Evolutionary conservation across 306 rosid genomes (phyloP).

Genomic region (Erythrophleum fordii): DNA sequence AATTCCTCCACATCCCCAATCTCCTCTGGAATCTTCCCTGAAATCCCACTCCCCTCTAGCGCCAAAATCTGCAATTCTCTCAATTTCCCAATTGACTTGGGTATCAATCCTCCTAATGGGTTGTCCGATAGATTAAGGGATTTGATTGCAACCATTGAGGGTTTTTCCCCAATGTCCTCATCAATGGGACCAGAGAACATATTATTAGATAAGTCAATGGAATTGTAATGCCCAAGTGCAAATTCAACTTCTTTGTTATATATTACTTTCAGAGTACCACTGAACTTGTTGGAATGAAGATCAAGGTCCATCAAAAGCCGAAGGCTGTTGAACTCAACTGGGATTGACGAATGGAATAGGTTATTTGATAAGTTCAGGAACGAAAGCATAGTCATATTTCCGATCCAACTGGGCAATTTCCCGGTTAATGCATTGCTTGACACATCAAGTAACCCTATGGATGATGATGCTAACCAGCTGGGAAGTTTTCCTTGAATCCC

Average conservation of each 20-base stretch:
- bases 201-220: constrained; percentile 29
- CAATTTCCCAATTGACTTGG: constrained; percentile 53
- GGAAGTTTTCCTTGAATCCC: constrained; percentile 60
- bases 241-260: constrained; percentile 41
- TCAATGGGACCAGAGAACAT: constrained; percentile 34
- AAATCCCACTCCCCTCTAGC: constrained; percentile 39
- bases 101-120: constrained; percentile 49
- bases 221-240: constrained; percentile 42
- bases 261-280: constrained; percentile 43
- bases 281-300: constrained; percentile 48
- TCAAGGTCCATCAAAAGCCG: constrained; percentile 33
- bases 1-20: constrained; percentile 44
- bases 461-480: constrained; percentile 55
- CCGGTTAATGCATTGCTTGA: constrained; percentile 48
- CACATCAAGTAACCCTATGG: constrained; percentile 56
- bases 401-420: constrained; percentile 57
- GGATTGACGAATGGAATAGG: constrained; percentile 55
- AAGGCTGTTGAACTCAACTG: constrained; percentile 45
- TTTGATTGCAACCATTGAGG: constrained; percentile 48
- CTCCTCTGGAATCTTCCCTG: constrained; percentile 51
- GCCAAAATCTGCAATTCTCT: constrained; percentile 44
- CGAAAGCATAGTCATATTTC: constrained; percentile 64
- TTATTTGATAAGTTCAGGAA: constrained; percentile 63
- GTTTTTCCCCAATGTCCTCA: constrained; percentile 42
- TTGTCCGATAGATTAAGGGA: constrained; percentile 49